Base-by-base conservation (phyloP, 495 filamentous ascomycete species). In the Parathielavia hyrcaniae region DNA sequence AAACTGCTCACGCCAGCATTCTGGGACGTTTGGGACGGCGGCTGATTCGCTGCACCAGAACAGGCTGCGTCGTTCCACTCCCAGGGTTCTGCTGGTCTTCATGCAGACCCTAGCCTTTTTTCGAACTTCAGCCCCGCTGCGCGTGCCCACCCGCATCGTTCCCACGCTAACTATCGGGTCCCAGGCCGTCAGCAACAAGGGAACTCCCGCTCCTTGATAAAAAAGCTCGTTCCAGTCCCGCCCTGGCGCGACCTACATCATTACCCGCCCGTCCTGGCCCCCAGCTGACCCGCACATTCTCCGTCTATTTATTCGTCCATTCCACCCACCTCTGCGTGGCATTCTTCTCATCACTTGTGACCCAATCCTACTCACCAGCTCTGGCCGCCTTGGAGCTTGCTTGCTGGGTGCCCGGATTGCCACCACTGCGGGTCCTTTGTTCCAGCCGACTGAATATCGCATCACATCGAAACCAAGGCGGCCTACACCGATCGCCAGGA, bases 141-240 rank as follows among this genome's bases (percentile, higher is more conserved):
- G 44, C 30, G 38, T 46, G 39, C 41, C 55, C 40, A 35, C 52
- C 61, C 54, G 58, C 59, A 61, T 64, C 57, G 44, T 57, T 34
- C 50, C 52, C 62, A 65, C 61, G 47, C 63, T 68, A 65, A 65
- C 53, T 55, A 2, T 60, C 47, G 49, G 61, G 60, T 63, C 57
- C 65, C 55, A 65, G 59, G 59, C 60, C 65, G 56, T 61, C 60
- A 65, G 64, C 55, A 64, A 60, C 54, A 67, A 71, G 62, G 66
- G 66, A 70, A 62, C 64, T 67, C 68, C 66, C 68, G 66, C 66
- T 53, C 58, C 54, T 52, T 57, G 55, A 56, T 60, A 66, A 53
- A 49, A 65, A 55, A 61, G 50, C 62, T 64, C 60, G 62, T 58
- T 61, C 66, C 62, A 62, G 61, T 65, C 58, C 36, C 60, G 38